These are phyloP conservation scores for Coffea canephora DNA, from an alignment of 257 asterid species.

Conservation along the genomic window DNA sequence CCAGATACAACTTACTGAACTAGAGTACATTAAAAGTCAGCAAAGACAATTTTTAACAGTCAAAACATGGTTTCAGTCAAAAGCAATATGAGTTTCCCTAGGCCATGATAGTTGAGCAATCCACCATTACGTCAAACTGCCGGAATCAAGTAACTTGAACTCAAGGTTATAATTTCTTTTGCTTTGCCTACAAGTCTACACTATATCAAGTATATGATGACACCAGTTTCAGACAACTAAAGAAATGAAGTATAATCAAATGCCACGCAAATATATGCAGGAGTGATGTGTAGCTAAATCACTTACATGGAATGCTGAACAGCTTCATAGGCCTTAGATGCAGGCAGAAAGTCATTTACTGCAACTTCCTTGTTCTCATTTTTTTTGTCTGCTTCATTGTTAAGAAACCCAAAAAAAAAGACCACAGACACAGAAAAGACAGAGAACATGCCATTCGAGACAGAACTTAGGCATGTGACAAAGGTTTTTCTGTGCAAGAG, in stretches of 20 bases:
- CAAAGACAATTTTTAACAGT: background rate
- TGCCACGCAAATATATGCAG: background rate
- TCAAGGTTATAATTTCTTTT: background rate
- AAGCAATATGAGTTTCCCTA: background rate
- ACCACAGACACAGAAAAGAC: background rate
- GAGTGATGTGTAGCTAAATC: background rate
- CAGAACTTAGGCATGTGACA: background rate
- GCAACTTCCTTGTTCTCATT: conserved; percentile 96
- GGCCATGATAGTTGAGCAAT: background rate
- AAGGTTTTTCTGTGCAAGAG: background rate
- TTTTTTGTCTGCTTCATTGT: conserved; percentile 65
- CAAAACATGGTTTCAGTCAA: background rate
- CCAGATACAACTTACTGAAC: background rate
- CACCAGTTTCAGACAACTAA: background rate
- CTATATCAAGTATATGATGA: background rate
- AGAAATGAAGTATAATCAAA: background rate
- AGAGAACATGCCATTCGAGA: background rate
- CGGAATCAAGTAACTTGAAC: background rate
- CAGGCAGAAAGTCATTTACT: conserved; percentile 74
- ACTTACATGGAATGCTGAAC: conserved; percentile 81
- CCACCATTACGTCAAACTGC: background rate
- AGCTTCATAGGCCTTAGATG: conserved; percentile 68
- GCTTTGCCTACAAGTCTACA: too few species aligned
- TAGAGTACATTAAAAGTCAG: background rate
- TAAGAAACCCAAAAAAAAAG: conserved; percentile 27